Conservation (phyloP, 2,329 filamentous ascomycete species). For the Aspergillus tubingensis region DNA sequence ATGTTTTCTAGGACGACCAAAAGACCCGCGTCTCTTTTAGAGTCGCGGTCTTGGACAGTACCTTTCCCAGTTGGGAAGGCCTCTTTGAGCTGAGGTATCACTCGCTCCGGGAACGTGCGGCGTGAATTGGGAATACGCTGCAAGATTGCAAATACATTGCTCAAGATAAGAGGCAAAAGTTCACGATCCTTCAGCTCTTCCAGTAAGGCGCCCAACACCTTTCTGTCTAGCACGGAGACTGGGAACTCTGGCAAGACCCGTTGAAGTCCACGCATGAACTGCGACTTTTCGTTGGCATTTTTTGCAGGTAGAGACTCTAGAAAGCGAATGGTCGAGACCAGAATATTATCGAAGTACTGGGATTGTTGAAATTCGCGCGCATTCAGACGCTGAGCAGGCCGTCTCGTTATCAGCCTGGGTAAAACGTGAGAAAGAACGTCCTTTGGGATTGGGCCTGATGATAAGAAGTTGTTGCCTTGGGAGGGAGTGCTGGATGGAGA, state of each 20-base stretch:
- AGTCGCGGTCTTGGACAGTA: conserved; percentile 69
- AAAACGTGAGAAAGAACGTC: conserved; percentile 76
- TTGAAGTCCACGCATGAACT: conserved; percentile 85
- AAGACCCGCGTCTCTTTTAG: conserved; percentile 80
- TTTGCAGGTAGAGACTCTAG: conserved; percentile 89
- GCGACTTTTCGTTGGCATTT: conserved; percentile 83
- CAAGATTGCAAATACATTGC: conserved; percentile 90
- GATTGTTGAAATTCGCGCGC: conserved; percentile 92
- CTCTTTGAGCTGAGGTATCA: conserved; percentile 81
- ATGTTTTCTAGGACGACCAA: conserved; percentile 91
- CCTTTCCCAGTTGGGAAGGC: conserved; percentile 66
- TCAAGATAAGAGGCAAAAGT: conserved; percentile 78
- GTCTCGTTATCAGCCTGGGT: conserved; percentile 80
- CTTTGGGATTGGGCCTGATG: conserved; percentile 73
- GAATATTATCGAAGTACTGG: conserved; percentile 93
- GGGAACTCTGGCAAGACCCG: conserved; percentile 91
- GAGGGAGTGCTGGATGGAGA: conserved; percentile 78
- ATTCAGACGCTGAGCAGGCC: conserved; percentile 83
- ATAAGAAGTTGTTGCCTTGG: conserved; percentile 79
- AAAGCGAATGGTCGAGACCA: conserved; percentile 95
- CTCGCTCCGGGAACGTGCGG: conserved; percentile 78
- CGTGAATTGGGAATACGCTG: conserved; percentile 74
- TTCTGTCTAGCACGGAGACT: conserved; percentile 90
- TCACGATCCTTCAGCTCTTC: conserved; percentile 95
- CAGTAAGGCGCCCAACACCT: conserved; percentile 81